Evolutionary conservation across 352 stramenopile genomes (phyloP).

Genomic region (Pythium rhizo-oryzae): DNA sequence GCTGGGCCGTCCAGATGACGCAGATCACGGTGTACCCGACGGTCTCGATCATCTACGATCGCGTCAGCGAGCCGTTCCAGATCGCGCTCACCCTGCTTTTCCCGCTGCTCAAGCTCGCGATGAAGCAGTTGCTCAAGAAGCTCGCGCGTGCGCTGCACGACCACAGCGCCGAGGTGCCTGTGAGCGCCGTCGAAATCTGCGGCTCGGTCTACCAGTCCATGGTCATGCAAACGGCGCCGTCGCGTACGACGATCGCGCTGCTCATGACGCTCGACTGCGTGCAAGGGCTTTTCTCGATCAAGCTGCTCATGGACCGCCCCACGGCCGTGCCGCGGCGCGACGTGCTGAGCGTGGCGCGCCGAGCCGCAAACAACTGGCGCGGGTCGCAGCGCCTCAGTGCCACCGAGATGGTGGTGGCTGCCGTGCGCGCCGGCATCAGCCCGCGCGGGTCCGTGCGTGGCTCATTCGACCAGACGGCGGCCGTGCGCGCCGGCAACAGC

Average conservation of each 20-base stretch:
- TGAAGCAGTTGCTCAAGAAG: slow-evolving; percentile 13
- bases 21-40: slow-evolving; percentile 24
- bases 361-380: no score
- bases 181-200: slow-evolving; percentile 16
- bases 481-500: no score
- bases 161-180: slow-evolving; percentile 12
- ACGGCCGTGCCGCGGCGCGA: no score
- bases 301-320: slow-evolving; percentile 27
- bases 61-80: not conserved
- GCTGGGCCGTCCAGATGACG: slow-evolving; percentile 3
- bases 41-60: slow-evolving; percentile 26
- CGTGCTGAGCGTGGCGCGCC: no score
- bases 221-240: slow-evolving; percentile 25
- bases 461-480: not conserved
- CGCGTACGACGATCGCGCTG: not conserved
- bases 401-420: no score
- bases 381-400: no score
- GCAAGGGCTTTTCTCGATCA: slow-evolving; percentile 16
- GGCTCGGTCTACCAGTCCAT: slow-evolving; percentile 25
- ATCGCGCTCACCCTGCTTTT: slow-evolving; percentile 19
- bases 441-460: no score
- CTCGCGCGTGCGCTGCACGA: not conserved
- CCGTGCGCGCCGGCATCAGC: no score
- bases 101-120: slow-evolving; percentile 16
- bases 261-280: slow-evolving; percentile 6